Evolutionary conservation across 805 yeast genomes (phyloP), one percentile per base, ranked within the genome.

Genomic region (Sugiyamaella smithiae): DNA sequence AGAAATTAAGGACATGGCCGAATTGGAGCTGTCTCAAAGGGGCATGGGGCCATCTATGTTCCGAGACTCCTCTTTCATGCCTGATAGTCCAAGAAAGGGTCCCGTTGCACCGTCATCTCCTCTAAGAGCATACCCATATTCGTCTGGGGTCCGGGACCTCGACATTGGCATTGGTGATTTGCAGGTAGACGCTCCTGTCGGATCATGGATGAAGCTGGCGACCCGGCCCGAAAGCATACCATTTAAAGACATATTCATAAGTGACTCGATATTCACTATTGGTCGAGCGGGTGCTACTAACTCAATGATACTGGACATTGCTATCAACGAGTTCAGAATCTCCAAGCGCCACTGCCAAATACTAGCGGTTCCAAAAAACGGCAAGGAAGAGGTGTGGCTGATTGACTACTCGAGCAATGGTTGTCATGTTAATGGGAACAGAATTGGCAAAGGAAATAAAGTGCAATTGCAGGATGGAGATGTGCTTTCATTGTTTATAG

Each of bases 331-430:
- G 56, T 84, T 76, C 57, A 68, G 97, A 40, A 76, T 91, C 58
- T 90, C 97, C 1, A 86, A 88, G 55, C 73, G 83, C 1, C 98
- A 93, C 66, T 89, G 97, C 64, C 68, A 81, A 25, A 70, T 91
- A 11, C 58, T 73, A 50, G 88, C 51, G 57, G 4, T n/a, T 17
- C 11, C 46, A 5, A 28, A 22, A 7, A 16, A 25, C 11, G 83
- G 84, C 50, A 67, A 82, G 5, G 86, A 82, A 49, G 89, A 82
- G 60, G 72, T 86, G 12, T 88, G 95, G 95, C 68, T 90, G 25
- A 67, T 86, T 41, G 96, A 89, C 57, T 77, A 73, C 53, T 84
- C 93, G 48, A 80, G 95, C 0, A 90, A 89, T 64, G 84, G 87
- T 1, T 85, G 96, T 61, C 78, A 72, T 57, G 76, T 90, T 5